Evolutionary conservation across 441 rosid species (phyloP), one percentile per base, ranked within the genome.

Genomic region (Gossypium trilobum): DNA sequence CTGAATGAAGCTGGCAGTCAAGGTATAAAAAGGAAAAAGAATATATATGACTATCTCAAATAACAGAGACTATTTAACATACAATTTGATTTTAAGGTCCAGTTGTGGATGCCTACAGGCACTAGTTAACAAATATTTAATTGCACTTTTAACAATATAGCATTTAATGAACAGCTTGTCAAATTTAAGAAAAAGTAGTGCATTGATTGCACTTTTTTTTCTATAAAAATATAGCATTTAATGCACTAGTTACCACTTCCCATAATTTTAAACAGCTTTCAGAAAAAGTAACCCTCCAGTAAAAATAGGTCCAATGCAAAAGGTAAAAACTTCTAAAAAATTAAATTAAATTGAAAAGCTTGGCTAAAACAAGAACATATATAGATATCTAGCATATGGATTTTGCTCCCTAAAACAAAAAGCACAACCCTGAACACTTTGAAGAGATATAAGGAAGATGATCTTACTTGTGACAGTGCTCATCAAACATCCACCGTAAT

Each of bases 401-500:
- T 22, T 64, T 9, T 64, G 16, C 54, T 44, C 16, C 13, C 36
- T 46, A 14, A 56, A 54, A 50, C 71, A 13, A 54, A 54, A 69
- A 20, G 64, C 56, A 17, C 1, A 20, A 16, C 8, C 8, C 6
- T 52, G 19, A 42, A 59, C 29, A 72, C 20, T 61, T 27, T 61
- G 46, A 62, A 13, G 36, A 55, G 10, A 48, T 5, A 25, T 14
- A 48, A 65, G 44, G 55, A 67, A 68, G 23, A 60, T 25, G 55
- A 74, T 73, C 90, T 82, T 87, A 94, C 97, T 79, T 89, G 82
- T 85, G 87, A 72, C 80, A 87, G 78, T 83, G 80, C 70, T 88
- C 87, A 81, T 95, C 96, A 10, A 95, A 81, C 59, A 86, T 72
- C 91, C 78, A 73, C 36, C 97, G 88, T 86, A 92, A 70, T 79